Percentiles rank a stretch among this genome's conserved stretches.
Evolutionary conservation across 169 alveolate species (phyloP).

Genomic region (Neospora caninum): DNA sequence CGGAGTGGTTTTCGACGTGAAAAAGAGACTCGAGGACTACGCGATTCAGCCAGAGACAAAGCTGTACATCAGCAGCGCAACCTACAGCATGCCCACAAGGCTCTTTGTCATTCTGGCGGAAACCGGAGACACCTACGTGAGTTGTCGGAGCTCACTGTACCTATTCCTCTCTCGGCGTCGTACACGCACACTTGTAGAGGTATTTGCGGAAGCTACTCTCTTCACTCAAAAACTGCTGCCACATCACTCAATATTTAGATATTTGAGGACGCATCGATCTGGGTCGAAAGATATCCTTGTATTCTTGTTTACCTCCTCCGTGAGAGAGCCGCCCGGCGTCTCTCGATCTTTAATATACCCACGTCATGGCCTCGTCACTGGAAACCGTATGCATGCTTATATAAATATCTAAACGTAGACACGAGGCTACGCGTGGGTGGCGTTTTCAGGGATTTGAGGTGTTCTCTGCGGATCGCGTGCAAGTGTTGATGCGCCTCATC

Average conservation of each 20-base stretch:
- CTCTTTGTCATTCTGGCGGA: conserved; percentile 1
- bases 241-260: no score
- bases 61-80: neutral
- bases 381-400: no score
- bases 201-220: no score
- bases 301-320: no score
- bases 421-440: neutral
- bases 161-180: neutral
- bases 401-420: no score
- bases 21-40: neutral
- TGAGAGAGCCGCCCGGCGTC: no score
- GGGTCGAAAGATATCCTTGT: no score
- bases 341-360: no score
- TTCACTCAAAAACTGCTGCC: no score
- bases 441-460: neutral
- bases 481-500: neutral
- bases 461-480: neutral
- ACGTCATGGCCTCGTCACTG: no score
- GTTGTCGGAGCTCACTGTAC: neutral
- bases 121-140: conserved; percentile 4
- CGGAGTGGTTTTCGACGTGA: neutral
- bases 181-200: no score
- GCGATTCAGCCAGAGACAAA: neutral
- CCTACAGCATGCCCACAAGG: conserved; percentile 12
- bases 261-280: no score